These are phyloP conservation scores for Trichopus zeylanicus DNA, from an alignment of 116 monocot species.

Conservation along the genomic window DNA sequence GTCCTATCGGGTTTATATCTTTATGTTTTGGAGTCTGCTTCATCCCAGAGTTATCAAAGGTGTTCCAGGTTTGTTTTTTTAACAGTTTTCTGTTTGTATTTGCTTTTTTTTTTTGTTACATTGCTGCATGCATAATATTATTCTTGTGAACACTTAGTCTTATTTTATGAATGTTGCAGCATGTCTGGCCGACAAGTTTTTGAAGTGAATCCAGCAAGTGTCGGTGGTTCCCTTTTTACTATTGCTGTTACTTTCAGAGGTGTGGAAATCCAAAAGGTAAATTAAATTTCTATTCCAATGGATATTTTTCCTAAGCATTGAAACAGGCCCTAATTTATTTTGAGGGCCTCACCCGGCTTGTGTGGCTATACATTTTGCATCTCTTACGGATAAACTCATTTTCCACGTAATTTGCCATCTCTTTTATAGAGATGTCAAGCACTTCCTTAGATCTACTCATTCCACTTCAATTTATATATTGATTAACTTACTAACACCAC, in stretches of 20 bases:
- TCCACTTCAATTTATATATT: too few relatives aligned
- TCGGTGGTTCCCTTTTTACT: slow-evolving; percentile 75
- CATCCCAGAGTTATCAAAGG: slow-evolving; percentile 65
- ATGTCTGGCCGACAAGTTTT: slow-evolving; percentile 81
- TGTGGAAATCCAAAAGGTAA: slow-evolving; percentile 81
- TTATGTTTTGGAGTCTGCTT: slow-evolving; percentile 80
- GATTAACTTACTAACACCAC: too few relatives aligned
- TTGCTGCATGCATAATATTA: background rate
- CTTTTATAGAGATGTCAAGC: too few relatives aligned
- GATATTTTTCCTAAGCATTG: too few relatives aligned
- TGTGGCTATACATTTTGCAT: too few relatives aligned
- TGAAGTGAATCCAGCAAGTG: slow-evolving; percentile 81
- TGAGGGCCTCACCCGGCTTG: too few relatives aligned
- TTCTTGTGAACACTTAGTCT: background rate
- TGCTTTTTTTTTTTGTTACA: background rate
- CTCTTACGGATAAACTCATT: too few relatives aligned
- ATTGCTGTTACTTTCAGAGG: slow-evolving; percentile 79
- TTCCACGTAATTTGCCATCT: too few relatives aligned
- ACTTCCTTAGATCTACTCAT: too few relatives aligned
- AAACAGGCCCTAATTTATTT: too few relatives aligned
- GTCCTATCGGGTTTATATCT: slow-evolving; percentile 85
- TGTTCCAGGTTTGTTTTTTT: slow-evolving; percentile 65
- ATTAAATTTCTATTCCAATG: background rate
- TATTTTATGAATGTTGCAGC: slow-evolving; percentile 35
- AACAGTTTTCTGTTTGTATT: background rate